Percentiles rank a stretch among this genome's conserved stretches.
Evolutionary conservation across 306 rosid genomes (phyloP).

Genomic region (Sphenostylis stenocarpa): DNA sequence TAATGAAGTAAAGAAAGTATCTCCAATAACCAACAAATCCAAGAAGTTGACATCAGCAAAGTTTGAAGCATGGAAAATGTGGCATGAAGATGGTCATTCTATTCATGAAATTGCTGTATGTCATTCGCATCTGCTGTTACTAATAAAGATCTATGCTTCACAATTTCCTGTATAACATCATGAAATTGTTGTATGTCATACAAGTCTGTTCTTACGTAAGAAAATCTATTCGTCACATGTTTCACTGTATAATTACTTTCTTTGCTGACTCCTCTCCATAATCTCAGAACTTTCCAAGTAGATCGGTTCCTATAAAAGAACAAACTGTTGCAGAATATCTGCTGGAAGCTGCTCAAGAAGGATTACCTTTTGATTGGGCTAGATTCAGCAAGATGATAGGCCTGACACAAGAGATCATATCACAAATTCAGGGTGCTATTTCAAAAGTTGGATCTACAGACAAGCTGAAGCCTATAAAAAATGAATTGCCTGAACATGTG

Average conservation of each 20-base stretch:
- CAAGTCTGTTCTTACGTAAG: not conserved
- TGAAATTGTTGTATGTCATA: constrained; percentile 64
- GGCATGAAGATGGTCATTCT: constrained; percentile 76
- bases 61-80: constrained; percentile 84
- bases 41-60: constrained; percentile 61
- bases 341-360: constrained; percentile 77
- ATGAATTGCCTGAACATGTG: constrained; percentile 80
- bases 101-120: constrained; percentile 75
- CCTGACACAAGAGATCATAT: constrained; percentile 44
- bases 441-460: constrained; percentile 73
- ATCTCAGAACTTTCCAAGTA: constrained; percentile 61
- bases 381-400: constrained; percentile 61
- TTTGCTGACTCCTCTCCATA: not conserved
- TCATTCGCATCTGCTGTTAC: constrained; percentile 1
- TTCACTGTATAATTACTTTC: constrained; percentile 21
- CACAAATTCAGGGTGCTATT: constrained; percentile 63
- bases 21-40: constrained; percentile 40
- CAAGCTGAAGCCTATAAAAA: constrained; percentile 84
- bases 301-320: constrained; percentile 84
- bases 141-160: constrained; percentile 11
- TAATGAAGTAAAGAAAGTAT: constrained; percentile 39
- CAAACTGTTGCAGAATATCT: constrained; percentile 72
- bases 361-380: constrained; percentile 71
- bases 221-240: constrained; percentile 12
- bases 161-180: constrained; percentile 30